These are phyloP conservation scores for Juncus inflexus DNA, from an alignment of 176 grass and related monocot species.

Conservation along the genomic window DNA sequence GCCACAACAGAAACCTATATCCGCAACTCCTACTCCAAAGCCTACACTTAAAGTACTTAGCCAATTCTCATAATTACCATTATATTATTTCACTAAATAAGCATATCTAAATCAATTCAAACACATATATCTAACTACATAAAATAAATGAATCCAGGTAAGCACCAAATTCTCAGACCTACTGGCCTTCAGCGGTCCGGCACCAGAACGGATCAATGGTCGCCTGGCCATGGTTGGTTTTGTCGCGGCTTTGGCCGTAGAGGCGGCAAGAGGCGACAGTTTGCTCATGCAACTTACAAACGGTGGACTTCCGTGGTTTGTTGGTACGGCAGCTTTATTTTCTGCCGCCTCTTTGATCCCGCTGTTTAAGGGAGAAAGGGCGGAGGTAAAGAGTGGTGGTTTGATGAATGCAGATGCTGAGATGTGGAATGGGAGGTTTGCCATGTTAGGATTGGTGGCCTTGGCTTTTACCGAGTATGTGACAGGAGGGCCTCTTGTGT, in stretches of 20 bases:
- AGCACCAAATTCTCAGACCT: conserved; percentile 38
- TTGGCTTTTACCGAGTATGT: conserved; percentile 66
- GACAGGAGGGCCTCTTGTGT: conserved; percentile 49
- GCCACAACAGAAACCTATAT: neutral
- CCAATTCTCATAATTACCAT: conserved; percentile 15
- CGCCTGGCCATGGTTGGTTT: conserved; percentile 68
- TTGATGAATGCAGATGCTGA: conserved; percentile 50
- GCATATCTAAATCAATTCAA: neutral
- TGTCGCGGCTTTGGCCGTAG: conserved; percentile 52
- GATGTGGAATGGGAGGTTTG: conserved; percentile 71
- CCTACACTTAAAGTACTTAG: neutral
- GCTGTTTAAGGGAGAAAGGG: conserved; percentile 43
- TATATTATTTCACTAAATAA: neutral
- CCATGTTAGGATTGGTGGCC: conserved; percentile 68
- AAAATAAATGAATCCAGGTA: neutral
- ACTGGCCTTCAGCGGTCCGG: conserved; percentile 62
- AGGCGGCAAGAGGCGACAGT: conserved; percentile 36
- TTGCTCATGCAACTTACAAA: conserved; percentile 36
- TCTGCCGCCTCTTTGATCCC: conserved; percentile 53
- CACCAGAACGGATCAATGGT: conserved; percentile 68
- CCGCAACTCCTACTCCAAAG: neutral
- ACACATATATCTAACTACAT: neutral
- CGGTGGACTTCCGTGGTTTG: conserved; percentile 43
- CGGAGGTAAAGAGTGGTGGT: conserved; percentile 18
- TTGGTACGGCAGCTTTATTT: conserved; percentile 22